Percentiles rank a stretch among this genome's conserved stretches.
Conservation (phyloP, 805 yeast species). For the Sugiyamaella lignohabitans region DNA sequence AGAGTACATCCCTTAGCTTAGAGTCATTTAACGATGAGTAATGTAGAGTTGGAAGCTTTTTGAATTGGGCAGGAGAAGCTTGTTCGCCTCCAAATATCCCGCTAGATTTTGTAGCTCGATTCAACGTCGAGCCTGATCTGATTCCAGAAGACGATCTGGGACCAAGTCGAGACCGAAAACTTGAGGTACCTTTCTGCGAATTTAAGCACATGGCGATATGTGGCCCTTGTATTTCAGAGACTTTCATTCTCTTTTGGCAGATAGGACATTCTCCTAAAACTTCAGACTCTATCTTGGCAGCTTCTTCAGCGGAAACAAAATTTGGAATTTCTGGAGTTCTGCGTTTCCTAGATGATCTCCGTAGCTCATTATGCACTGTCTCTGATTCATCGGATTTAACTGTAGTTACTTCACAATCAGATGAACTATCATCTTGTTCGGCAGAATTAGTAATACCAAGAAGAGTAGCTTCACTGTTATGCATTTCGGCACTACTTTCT, state of each 20-base stretch:
- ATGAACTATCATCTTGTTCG: not conserved
- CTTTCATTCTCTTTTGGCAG: constrained; percentile 50
- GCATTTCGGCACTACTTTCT: too few species aligned
- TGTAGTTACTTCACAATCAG: not conserved
- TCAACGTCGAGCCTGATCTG: too few species aligned
- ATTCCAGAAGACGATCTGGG: constrained; percentile 10
- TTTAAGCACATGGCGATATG: constrained; percentile 60
- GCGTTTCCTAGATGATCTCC: constrained; percentile 2
- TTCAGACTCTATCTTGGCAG: constrained; percentile 8
- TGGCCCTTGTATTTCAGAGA: constrained; percentile 46
- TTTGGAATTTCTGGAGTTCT: not conserved
- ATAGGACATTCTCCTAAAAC: constrained; percentile 58
- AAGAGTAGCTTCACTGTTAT: not conserved
- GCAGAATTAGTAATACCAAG: not conserved
- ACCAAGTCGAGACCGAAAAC: not conserved
- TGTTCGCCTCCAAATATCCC: too few species aligned
- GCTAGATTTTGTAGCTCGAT: constrained; percentile 17
- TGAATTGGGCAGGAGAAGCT: constrained; percentile 27
- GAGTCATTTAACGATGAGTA: constrained; percentile 51
- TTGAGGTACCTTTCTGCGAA: constrained; percentile 2
- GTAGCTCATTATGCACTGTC: not conserved
- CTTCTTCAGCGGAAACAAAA: not conserved
- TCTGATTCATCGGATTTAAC: not conserved
- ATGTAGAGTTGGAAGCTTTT: constrained; percentile 48
- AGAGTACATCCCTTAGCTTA: constrained; percentile 55